These are phyloP conservation scores for Colletotrichum sidae DNA, from an alignment of 2,329 filamentous ascomycete species.

Conservation along the genomic window DNA sequence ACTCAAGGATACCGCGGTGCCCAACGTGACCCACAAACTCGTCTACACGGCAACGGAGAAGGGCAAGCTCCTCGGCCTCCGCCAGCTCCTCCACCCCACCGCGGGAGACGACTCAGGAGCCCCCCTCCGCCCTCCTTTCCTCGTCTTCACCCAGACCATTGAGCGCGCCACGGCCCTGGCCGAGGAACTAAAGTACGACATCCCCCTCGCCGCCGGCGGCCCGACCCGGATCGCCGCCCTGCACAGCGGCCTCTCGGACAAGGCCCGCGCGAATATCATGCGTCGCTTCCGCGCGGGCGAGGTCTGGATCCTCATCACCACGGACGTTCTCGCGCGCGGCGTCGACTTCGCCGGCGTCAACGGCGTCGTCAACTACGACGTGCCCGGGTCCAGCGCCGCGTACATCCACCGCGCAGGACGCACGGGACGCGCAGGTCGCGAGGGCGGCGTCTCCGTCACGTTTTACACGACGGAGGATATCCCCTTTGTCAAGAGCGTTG, in stretches of 20 bases:
- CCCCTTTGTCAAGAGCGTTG: conserved; percentile 87
- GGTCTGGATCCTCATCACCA: conserved; percentile 97
- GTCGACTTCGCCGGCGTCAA: conserved; percentile 97
- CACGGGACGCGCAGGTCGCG: conserved; percentile 87
- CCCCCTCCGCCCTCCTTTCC: conserved; percentile 83
- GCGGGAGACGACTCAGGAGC: conserved; percentile 66
- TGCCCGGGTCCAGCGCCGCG: conserved; percentile 87
- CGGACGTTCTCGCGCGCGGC: conserved; percentile 90
- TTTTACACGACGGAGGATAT: conserved; percentile 97
- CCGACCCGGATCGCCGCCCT: conserved; percentile 87
- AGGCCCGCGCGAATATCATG: conserved; percentile 83
- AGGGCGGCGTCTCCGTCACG: conserved; percentile 90
- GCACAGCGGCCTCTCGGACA: conserved; percentile 86
- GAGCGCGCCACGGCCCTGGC: conserved; percentile 88
- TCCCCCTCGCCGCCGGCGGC: conserved; percentile 87
- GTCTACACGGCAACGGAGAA: conserved; percentile 92
- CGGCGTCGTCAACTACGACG: conserved; percentile 97
- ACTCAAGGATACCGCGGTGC: conserved; percentile 93
- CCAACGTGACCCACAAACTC: conserved; percentile 89
- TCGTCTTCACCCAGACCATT: conserved; percentile 97
- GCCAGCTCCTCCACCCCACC: conserved; percentile 86
- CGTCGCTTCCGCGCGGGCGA: conserved; percentile 90
- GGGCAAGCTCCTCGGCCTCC: conserved; percentile 91
- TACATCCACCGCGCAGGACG: conserved; percentile 96
- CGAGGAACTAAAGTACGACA: conserved; percentile 93